Conservation (phyloP, 768 basidiomycete species). For the Butyriboletus loyo region DNA sequence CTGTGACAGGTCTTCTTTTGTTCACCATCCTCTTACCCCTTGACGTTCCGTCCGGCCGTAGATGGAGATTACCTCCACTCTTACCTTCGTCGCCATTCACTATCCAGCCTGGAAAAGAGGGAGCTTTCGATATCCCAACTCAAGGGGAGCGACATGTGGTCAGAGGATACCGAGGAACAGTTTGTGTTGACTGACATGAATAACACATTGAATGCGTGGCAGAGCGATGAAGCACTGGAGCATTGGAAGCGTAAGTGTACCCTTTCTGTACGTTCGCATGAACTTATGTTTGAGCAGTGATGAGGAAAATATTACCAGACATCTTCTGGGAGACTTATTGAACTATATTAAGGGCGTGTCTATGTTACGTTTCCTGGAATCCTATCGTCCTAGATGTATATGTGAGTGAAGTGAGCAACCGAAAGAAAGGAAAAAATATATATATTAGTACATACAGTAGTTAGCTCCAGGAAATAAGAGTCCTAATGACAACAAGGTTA, state of each 20-base stretch:
- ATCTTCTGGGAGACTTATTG: conserved; percentile 78
- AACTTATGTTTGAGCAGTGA: conserved; percentile 45
- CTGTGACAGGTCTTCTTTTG: conserved; percentile 76
- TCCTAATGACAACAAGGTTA: too few species aligned
- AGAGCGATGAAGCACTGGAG: conserved; percentile 57
- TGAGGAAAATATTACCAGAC: conserved; percentile 74
- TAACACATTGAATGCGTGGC: conserved; percentile 65
- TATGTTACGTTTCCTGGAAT: neutral
- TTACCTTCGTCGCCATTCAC: conserved; percentile 58
- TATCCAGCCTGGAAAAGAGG: conserved; percentile 48
- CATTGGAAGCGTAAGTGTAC: conserved; percentile 71
- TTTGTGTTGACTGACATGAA: conserved; percentile 60
- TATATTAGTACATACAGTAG: neutral
- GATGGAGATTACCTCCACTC: conserved; percentile 68
- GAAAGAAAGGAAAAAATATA: neutral
- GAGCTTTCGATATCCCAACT: conserved; percentile 52
- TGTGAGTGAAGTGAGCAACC: neutral
- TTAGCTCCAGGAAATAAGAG: neutral
- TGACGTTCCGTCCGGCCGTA: conserved; percentile 56
- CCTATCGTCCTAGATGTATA: neutral
- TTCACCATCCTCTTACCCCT: conserved; percentile 48
- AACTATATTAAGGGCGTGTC: conserved; percentile 1
- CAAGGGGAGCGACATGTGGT: conserved; percentile 21
- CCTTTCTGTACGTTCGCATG: neutral
- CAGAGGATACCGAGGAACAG: conserved; percentile 34